These are phyloP conservation scores for Chlorella variabilis DNA, from an alignment of 163 green algal species.

Conservation along the genomic window DNA sequence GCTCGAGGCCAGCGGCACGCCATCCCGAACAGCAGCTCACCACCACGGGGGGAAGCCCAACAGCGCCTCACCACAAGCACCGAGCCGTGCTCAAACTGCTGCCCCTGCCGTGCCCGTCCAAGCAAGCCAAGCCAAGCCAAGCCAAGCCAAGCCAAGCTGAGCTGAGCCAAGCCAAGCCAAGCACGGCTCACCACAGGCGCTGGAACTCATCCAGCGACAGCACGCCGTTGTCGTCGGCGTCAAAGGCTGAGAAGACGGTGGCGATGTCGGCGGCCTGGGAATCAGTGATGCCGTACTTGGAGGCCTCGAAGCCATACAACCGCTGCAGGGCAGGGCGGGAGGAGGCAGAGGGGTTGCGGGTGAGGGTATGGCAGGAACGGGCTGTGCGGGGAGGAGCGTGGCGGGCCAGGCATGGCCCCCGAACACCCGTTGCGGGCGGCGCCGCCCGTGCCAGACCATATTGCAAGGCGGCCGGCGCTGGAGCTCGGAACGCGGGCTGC, in stretches of 20 bases:
- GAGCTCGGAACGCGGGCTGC: too few species aligned
- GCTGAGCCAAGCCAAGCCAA: too few species aligned
- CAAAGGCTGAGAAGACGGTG: conserved; percentile 23
- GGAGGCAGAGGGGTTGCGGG: background rate
- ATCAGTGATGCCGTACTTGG: conserved; percentile 34
- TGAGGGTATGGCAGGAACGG: too few species aligned
- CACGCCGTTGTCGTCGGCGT: conserved; percentile 36
- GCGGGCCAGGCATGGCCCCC: background rate
- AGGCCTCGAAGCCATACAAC: conserved; percentile 32
- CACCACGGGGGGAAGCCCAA: too few species aligned
- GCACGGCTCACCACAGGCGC: background rate
- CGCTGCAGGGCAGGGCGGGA: too few species aligned
- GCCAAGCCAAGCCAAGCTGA: too few species aligned
- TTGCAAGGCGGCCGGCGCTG: too few species aligned
- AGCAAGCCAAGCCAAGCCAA: too few species aligned
- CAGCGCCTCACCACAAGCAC: background rate
- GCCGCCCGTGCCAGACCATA: too few species aligned
- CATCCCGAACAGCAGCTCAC: too few species aligned
- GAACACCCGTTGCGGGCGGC: background rate
- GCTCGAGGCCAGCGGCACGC: too few species aligned
- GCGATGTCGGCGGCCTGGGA: conserved; percentile 42
- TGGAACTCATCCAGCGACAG: conserved; percentile 42
- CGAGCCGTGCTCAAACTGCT: background rate
- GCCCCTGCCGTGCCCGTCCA: background rate
- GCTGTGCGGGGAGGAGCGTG: too few species aligned